A percentile compares a stretch with the other conserved stretches of the same genome.
These are phyloP conservation scores for Lolium rigidum DNA, from an alignment of 176 grass and related monocot species.

Conservation along the genomic window DNA sequence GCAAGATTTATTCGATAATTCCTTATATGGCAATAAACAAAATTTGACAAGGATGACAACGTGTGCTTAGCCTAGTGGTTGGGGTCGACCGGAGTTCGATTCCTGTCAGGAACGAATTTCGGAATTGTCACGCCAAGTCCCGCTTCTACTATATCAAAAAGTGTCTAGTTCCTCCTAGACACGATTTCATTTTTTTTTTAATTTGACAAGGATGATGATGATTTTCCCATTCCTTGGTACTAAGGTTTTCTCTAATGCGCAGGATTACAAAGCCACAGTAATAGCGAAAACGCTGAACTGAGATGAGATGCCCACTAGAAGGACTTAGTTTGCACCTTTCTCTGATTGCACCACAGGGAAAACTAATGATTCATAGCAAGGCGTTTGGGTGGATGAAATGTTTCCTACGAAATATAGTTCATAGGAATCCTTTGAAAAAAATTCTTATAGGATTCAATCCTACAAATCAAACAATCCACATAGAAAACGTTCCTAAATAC, in stretches of 20 bases:
- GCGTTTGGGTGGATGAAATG: background rate
- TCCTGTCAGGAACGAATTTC: too few relatives aligned
- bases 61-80: too few relatives aligned
- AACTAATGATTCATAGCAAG: background rate
- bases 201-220: background rate
- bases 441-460: background rate
- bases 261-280: background rate
- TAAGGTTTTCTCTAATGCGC: background rate
- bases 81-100: too few relatives aligned
- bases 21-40: slow-evolving; percentile 2
- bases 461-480: background rate
- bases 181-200: too few relatives aligned
- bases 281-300: background rate
- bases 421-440: background rate
- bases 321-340: background rate
- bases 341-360: background rate
- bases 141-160: too few relatives aligned
- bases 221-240: background rate
- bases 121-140: too few relatives aligned
- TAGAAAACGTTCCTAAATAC: background rate
- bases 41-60: background rate
- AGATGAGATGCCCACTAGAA: background rate
- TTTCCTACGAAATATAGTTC: background rate
- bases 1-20: background rate
- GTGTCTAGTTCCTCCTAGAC: too few relatives aligned